Evolutionary conservation across 2,329 filamentous ascomycete genomes (phyloP), one percentile per base, ranked within the genome.

Genomic region (Talaromyces sp.): DNA sequence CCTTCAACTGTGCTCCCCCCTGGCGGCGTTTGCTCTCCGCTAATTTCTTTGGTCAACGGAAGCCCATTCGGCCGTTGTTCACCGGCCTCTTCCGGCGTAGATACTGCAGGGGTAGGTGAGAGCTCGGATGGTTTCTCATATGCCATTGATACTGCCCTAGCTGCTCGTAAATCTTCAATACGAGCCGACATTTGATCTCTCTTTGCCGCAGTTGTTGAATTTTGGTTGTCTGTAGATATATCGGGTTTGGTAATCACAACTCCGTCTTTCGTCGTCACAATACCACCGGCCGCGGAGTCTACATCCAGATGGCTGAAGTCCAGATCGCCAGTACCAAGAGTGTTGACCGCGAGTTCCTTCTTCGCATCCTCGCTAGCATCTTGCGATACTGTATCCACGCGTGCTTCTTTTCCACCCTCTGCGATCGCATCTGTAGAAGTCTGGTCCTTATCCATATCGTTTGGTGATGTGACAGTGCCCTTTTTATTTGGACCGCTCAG

Each of bases 251-350:
- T 73, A 32, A 75, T 71, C 8, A 74, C 70, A 36, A 75, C 71
- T 1, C 74, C 75, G 62, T 78, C 76, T 6, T 71, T 68, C 5
- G 74, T 76, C 28, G 71, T 74, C 27, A 76, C 65, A 11, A 71
- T 69, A 15, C 72, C 72, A 11, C 72, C 74, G 1, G 71, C 65
- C 3, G 72, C 68, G 13, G 70, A 66, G 61, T 76, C 74, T 60
- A 98, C 90, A 36, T 93, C 93, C 49, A 98, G 81, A 70, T 96
- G 91, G 69, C 91, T 92, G 61, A 98, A 83, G 73, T 91, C 96
- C 55, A 99, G 80, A 70, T 97, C 91, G 5, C 95, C 95, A 69
- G 86, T 87, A 13, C 95, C 95, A 56, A 99, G 81, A 0, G 95
- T 98, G 70, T 93, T 92, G 2, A 97, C 85, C 1, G 95, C 92